These are phyloP conservation scores for Pleurotus eryngii DNA, from an alignment of 768 basidiomycete genomes.

Conservation along the genomic window DNA sequence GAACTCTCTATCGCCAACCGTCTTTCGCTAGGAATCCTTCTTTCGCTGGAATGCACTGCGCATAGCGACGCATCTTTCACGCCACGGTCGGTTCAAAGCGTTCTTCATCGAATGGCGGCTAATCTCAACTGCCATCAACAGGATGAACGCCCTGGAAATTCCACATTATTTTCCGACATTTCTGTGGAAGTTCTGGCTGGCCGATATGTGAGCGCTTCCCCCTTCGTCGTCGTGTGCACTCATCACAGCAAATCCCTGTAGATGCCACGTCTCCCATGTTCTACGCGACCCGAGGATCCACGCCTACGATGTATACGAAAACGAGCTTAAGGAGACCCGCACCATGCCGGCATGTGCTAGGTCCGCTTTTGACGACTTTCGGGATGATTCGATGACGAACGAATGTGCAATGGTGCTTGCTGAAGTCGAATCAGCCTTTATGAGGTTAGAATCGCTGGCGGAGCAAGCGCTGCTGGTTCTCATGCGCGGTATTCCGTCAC, in stretches of 20 bases:
- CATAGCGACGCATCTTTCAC: no score
- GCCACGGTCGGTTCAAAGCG: background rate
- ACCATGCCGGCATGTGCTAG: slow-evolving; percentile 26
- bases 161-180: slow-evolving; percentile 43
- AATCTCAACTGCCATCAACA: background rate
- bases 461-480: slow-evolving; percentile 36
- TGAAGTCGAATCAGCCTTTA: slow-evolving; percentile 42
- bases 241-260: background rate
- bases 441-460: slow-evolving; percentile 38
- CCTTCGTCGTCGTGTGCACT: no score
- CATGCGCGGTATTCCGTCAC: slow-evolving; percentile 25
- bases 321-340: slow-evolving; percentile 44
- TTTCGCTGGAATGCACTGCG: no score
- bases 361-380: slow-evolving; percentile 44
- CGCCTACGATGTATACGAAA: slow-evolving; percentile 50
- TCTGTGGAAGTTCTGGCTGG: slow-evolving; percentile 49
- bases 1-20: background rate
- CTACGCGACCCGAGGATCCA: slow-evolving; percentile 41
- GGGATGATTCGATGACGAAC: slow-evolving; percentile 26
- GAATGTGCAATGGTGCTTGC: slow-evolving; percentile 33
- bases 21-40: background rate
- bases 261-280: slow-evolving; percentile 16
- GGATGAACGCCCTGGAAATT: slow-evolving; percentile 15
- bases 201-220: slow-evolving; percentile 30
- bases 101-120: background rate